Evolutionary conservation across 495 filamentous ascomycete species (phyloP), one percentile per base, ranked within the genome.

Genomic region (Darksidea phi): DNA sequence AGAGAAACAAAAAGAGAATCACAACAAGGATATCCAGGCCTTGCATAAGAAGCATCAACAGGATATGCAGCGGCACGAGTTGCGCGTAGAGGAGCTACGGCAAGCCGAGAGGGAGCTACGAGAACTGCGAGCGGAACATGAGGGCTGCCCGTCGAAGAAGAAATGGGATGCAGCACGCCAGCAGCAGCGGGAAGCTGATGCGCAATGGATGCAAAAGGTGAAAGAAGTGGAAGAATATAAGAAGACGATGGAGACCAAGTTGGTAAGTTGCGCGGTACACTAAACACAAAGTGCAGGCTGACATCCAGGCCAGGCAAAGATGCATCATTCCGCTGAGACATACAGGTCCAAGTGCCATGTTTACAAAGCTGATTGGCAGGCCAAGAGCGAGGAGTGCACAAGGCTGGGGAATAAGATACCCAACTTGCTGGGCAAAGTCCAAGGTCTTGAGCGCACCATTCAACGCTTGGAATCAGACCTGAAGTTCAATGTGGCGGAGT

Each of bases 401-500:
- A 48, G 83, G 86, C n/a, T 79, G 88, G 28, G 95, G 93, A 72
- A 90, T 94, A 66, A 86, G 86, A 0, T 95, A 90, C 76, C 93
- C 90, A 49, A 83, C 87, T 3, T 89, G 1, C 69, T 89, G 13
- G 86, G 94, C 20, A 90, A 95, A 67, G 65, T 86, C 12, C 90
- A 95, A 69, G 89, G 67, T 74, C 93, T 55, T 92, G 93, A 67
- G 73, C 86, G 4, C 74, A 80, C 1, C 84, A 86, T 57, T 20
- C 82, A 78, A 25, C 71, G 70, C 0, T 70, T 82, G 49, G 80
- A 83, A 64, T 78, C 82, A 1, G 81, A 84, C 50, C 66, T 84
- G 8, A 75, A 78, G 25, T 64, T 69, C 7, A 79, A 86, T 66
- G 78, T 75, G 48, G 60, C 65, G 21, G 76, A 75, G 54, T 46